Evolutionary conservation across 176 grass and related monocot species (phyloP).

Genomic region (Olyra latifolia): DNA sequence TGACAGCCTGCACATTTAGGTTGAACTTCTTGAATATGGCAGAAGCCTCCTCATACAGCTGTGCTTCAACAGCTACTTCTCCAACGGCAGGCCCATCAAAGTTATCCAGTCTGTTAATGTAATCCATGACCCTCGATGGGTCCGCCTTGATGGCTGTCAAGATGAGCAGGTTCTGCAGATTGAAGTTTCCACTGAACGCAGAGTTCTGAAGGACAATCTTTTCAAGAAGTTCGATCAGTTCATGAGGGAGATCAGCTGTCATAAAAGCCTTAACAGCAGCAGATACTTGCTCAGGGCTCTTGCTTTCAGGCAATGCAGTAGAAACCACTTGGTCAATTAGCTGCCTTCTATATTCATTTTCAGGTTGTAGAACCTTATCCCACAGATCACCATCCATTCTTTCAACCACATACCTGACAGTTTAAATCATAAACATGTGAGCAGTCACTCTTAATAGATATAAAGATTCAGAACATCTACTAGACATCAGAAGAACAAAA

Average conservation of each 20-base stretch:
- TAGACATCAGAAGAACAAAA: constrained; percentile 23
- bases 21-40: constrained; percentile 99
- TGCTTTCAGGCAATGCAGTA: constrained; percentile 93
- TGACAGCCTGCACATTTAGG: constrained; percentile 88
- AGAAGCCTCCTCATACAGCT: constrained; percentile 91
- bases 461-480: neutral
- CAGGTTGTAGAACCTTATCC: constrained; percentile 93
- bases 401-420: constrained; percentile 86
- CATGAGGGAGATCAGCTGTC: constrained; percentile 96
- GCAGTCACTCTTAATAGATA: neutral
- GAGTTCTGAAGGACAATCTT: constrained; percentile 99
- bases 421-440: constrained; percentile 33
- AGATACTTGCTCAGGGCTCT: constrained; percentile 98
- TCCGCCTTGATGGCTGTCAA: constrained; percentile 96
- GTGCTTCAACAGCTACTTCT: constrained; percentile 92
- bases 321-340: constrained; percentile 99
- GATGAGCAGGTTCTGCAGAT: constrained; percentile 96
- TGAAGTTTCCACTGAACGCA: constrained; percentile 94
- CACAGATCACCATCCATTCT: constrained; percentile 97
- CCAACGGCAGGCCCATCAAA: constrained; percentile 98
- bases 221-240: constrained; percentile 96
- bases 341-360: constrained; percentile 98
- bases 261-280: constrained; percentile 99
- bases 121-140: constrained; percentile 93
- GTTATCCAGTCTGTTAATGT: constrained; percentile 94